Evolutionary conservation across 164 flowering plant genomes (phyloP).

Genomic region (Liriodendron chinense): DNA sequence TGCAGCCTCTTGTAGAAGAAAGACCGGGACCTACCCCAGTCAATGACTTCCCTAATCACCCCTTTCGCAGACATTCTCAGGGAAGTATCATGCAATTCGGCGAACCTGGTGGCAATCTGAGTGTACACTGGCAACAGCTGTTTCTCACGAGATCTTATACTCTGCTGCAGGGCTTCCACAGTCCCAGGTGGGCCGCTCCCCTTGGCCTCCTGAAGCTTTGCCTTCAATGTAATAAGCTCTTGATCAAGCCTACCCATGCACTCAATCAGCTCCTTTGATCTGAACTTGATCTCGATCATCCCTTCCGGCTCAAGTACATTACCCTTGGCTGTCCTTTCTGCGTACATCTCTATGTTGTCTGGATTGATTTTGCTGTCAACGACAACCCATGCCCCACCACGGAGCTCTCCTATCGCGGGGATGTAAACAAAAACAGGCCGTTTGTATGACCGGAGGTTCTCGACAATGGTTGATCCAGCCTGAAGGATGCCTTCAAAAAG

Average conservation of each 20-base stretch:
- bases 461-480: slow-evolving; percentile 98
- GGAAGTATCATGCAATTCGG: slow-evolving; percentile 95
- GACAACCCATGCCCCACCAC: slow-evolving; percentile 99
- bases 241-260: slow-evolving; percentile 95
- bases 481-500: slow-evolving; percentile 98
- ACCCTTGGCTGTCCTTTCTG: slow-evolving; percentile 87
- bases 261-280: slow-evolving; percentile 73
- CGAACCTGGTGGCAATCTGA: slow-evolving; percentile 93
- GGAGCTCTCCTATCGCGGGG: slow-evolving; percentile 95
- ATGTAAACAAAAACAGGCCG: slow-evolving; percentile 97
- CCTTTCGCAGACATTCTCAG: slow-evolving; percentile 97
- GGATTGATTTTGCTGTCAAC: slow-evolving; percentile 90
- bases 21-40: slow-evolving; percentile 68
- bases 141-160: slow-evolving; percentile 78
- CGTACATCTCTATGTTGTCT: slow-evolving; percentile 96
- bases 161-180: slow-evolving; percentile 55
- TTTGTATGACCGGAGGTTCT: slow-evolving; percentile 87
- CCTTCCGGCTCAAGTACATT: slow-evolving; percentile 99
- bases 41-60: slow-evolving; percentile 74
- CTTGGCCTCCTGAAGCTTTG: slow-evolving; percentile 57
- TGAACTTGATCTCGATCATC: slow-evolving; percentile 91
- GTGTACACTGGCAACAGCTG: slow-evolving; percentile 86
- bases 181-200: slow-evolving; percentile 16
- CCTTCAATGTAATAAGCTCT: slow-evolving; percentile 57
- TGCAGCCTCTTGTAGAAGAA: slow-evolving; percentile 78